A percentile compares a stretch with the other conserved stretches of the same genome.
These are phyloP conservation scores for Candida qinlingensis DNA, from an alignment of 805 yeast species.

Conservation along the genomic window DNA sequence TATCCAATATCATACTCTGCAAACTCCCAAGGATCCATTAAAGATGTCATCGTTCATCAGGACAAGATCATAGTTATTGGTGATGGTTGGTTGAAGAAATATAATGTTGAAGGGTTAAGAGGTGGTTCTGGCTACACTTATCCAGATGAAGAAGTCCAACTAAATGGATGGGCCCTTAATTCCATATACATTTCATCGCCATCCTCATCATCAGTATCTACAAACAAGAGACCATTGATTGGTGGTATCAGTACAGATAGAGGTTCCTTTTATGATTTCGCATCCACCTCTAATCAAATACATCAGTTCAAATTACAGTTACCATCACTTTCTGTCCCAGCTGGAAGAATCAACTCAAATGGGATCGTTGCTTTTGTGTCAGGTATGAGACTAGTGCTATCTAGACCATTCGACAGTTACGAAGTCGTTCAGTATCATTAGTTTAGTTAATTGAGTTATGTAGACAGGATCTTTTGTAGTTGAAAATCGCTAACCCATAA, in stretches of 20 bases:
- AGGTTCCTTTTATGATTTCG: conserved; percentile 21
- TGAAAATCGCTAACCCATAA: too few relatives aligned
- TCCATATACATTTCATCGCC: conserved; percentile 16
- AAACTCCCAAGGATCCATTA: conserved; percentile 11
- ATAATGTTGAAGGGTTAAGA: conserved; percentile 18
- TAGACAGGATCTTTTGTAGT: too few relatives aligned
- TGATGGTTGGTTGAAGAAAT: conserved; percentile 31
- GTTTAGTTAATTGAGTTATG: not conserved
- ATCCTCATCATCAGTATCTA: conserved; percentile 1
- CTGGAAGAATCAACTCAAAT: conserved; percentile 20
- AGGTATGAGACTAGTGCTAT: conserved; percentile 19
- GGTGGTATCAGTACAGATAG: conserved; percentile 21
- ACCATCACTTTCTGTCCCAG: conserved; percentile 17
- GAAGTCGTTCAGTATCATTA: conserved; percentile 19
- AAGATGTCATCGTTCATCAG: conserved; percentile 20
- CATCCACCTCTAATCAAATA: conserved; percentile 14
- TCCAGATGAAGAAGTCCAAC: conserved; percentile 12
- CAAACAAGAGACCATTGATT: conserved; percentile 11
- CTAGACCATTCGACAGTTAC: conserved; percentile 24
- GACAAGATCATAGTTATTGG: conserved; percentile 28
- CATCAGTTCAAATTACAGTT: conserved; percentile 18
- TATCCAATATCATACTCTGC: conserved; percentile 25
- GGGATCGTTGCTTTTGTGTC: conserved; percentile 22
- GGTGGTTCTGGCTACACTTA: conserved; percentile 33
- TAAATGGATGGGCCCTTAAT: conserved; percentile 20